phyloP scores from a whole-genome alignment of 495 filamentous ascomycete species.

The Annulohypoxylon moriforme region DNA sequence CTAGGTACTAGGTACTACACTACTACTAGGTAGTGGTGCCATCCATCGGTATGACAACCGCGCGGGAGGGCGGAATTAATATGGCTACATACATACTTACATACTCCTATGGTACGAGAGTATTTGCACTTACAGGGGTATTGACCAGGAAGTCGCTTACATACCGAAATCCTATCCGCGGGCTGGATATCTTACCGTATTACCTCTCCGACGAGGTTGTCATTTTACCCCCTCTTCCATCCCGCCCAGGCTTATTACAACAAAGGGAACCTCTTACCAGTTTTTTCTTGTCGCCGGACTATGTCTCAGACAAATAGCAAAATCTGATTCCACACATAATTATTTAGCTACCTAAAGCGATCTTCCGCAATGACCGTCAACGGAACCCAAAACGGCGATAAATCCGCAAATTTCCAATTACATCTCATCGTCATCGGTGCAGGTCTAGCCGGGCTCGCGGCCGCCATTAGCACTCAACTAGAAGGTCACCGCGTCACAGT shows the following conservation, averaged over 20 bases:
- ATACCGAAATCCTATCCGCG: neutral
- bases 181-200: neutral
- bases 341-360: neutral
- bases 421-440: slow-evolving; percentile 58
- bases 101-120: neutral
- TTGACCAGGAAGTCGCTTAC: neutral
- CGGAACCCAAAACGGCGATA: slow-evolving; percentile 2
- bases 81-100: neutral
- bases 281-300: neutral
- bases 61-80: neutral
- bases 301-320: neutral
- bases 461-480: slow-evolving; percentile 51
- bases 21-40: too few relatives aligned
- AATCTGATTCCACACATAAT: neutral
- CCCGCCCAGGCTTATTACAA: neutral
- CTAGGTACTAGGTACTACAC: too few relatives aligned
- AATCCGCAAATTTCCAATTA: slow-evolving; percentile 27
- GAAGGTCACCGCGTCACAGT: slow-evolving; percentile 45
- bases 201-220: slow-evolving; percentile 1
- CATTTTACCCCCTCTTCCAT: neutral
- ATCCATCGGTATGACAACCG: neutral
- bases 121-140: slow-evolving; percentile 1
- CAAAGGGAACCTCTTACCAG: neutral
- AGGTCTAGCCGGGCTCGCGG: slow-evolving; percentile 59
- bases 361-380: slow-evolving; percentile 9